These are phyloP conservation scores for Phytophthora lateralis DNA, from an alignment of 352 stramenopile species.

Conservation along the genomic window DNA sequence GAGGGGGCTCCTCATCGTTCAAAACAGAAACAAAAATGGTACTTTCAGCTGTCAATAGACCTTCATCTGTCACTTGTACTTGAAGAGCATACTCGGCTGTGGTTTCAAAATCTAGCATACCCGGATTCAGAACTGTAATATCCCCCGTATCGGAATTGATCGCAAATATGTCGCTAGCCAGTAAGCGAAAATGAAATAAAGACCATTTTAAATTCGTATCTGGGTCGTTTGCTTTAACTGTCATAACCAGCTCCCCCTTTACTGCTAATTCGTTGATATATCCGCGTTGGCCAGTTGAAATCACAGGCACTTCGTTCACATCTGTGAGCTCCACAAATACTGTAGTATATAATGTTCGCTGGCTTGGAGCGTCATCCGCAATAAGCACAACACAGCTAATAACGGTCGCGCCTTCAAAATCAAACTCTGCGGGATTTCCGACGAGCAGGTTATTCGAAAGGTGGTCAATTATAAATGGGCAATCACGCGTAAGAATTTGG, in stretches of 20 bases:
- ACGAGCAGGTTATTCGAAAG: slow-evolving; percentile 15
- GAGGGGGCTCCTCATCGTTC: slow-evolving; percentile 29
- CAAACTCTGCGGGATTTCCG: slow-evolving; percentile 10
- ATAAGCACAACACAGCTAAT: slow-evolving; percentile 21
- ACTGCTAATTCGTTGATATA: slow-evolving; percentile 22
- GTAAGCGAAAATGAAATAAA: slow-evolving; percentile 18
- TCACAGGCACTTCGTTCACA: slow-evolving; percentile 27
- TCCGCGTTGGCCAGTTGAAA: slow-evolving; percentile 18
- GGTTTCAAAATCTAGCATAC: slow-evolving; percentile 29
- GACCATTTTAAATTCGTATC: slow-evolving; percentile 24
- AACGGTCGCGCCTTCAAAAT: slow-evolving; percentile 21
- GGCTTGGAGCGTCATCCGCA: slow-evolving; percentile 16
- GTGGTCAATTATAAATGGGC: slow-evolving; percentile 19
- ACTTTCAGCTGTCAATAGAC: slow-evolving; percentile 18
- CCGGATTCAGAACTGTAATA: slow-evolving; percentile 15
- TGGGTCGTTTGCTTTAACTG: slow-evolving; percentile 10
- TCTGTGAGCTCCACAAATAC: slow-evolving; percentile 18
- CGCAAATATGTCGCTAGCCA: slow-evolving; percentile 22
- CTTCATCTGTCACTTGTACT: slow-evolving; percentile 26
- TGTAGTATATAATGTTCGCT: slow-evolving; percentile 20
- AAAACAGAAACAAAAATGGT: slow-evolving; percentile 25
- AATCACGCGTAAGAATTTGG: slow-evolving; percentile 10
- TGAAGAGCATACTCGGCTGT: slow-evolving; percentile 12
- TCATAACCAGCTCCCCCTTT: slow-evolving; percentile 19
- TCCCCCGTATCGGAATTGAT: slow-evolving; percentile 16